Base-by-base conservation (phyloP, 75 land plant genomes). In the Adiantum capillusveneris region DNA sequence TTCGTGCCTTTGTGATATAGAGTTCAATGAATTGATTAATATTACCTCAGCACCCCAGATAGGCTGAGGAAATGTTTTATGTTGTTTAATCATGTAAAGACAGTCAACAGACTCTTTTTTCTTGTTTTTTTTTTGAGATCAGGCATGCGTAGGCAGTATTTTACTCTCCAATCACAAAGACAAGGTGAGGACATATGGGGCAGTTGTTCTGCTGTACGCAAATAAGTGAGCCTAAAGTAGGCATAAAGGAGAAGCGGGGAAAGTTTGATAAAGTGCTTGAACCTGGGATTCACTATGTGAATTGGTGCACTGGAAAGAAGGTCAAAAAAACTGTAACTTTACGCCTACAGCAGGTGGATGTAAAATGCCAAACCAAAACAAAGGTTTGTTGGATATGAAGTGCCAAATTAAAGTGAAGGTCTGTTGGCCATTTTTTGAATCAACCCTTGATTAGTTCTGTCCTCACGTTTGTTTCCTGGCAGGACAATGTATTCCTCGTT, bases 251-350 rank as follows among this genome's bases (percentile, higher is more conserved):
- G 49, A 46, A 2, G 2, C 21, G 49, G 49, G 49, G 49, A 20
- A 46, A 46, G 49, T 46, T 46, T 46, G 17, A 46, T 17, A 46
- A 46, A 46, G 17, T 46, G 21, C 49, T 46, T 46, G 5, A 46
- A n/a, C 49, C 49, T 46, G 49, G 49, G 14, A 14, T 46, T 2
- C 49, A 46, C 14, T 46, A n/a, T 46, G 49, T 46, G 17, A 46
- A 46, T 46, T 46, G 49, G 49, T 46, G 49, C 14, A 14, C 17
- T 46, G 49, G 49, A 46, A 6, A 46, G 21, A 46, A 20, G 49
- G 49, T 46, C 5, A 46, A 46, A 20, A 46, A 20, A 5, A 39
- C 42, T 7, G 49, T 46, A 2, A 46, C 6, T 46, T 20, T 46
- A 14, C 49, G 49, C 49, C n/a, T 46, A 5, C 49, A 46, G 6